Percentiles rank a stretch among this genome's conserved stretches.
Conservation (phyloP, 176 grass and related monocot species). For the Ampelocalamus luodianensis region DNA sequence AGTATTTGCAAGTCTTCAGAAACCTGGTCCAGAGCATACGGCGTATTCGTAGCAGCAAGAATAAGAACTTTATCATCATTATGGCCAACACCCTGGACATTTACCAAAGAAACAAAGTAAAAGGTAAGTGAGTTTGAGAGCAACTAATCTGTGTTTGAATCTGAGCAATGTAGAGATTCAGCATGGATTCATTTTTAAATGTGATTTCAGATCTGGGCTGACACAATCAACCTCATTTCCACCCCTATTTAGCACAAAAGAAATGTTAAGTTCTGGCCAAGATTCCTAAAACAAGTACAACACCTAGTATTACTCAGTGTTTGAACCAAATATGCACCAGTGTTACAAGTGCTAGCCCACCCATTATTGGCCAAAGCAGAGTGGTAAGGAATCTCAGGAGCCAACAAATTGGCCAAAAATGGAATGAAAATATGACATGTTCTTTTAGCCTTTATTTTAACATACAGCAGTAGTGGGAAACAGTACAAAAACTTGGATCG, state of each 20-base stretch:
- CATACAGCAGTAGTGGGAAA: background rate
- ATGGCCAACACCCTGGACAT: conserved; percentile 84
- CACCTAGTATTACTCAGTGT: background rate
- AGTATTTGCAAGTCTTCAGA: conserved; percentile 10
- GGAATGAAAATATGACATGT: background rate
- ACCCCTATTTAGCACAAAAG: background rate
- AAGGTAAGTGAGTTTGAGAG: background rate
- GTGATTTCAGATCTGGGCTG: background rate
- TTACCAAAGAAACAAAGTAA: conserved; percentile 11
- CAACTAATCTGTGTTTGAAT: background rate
- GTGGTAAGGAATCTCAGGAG: background rate
- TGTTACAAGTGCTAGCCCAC: background rate
- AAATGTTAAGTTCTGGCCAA: background rate
- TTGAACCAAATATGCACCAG: background rate
- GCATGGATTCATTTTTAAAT: conserved; percentile 8
- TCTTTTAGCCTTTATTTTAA: background rate
- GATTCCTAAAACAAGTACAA: background rate
- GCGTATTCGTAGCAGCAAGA: conserved; percentile 97
- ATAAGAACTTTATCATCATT: conserved; percentile 98
- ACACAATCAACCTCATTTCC: background rate
- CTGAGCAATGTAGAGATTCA: background rate
- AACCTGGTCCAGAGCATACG: conserved; percentile 97
- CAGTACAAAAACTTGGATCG: background rate
- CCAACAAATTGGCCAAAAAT: background rate
- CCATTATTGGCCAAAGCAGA: background rate